These are phyloP conservation scores for Diaporthe citri DNA, from an alignment of 2,329 filamentous ascomycete genomes.

Conservation along the genomic window DNA sequence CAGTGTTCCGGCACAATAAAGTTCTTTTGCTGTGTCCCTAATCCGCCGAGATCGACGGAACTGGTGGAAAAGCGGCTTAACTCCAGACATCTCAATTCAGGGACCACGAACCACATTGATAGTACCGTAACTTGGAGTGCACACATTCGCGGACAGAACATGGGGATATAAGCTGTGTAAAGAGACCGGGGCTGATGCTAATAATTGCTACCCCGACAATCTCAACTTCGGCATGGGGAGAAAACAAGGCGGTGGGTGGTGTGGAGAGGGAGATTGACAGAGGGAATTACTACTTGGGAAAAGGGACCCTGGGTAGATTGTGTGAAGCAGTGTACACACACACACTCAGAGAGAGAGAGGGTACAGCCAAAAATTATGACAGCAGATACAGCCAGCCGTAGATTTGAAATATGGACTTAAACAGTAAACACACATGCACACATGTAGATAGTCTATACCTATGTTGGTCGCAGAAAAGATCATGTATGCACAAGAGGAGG, in stretches of 20 bases:
- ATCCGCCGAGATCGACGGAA: background rate
- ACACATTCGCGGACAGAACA: background rate
- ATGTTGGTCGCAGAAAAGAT: too few relatives aligned
- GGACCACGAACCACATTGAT: too few relatives aligned
- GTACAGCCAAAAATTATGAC: too few relatives aligned
- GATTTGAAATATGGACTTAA: background rate
- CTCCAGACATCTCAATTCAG: background rate
- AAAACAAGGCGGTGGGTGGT: background rate
- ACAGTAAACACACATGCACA: background rate
- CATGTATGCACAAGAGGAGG: background rate
- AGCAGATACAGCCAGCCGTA: background rate
- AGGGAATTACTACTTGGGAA: background rate
- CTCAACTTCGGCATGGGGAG: background rate
- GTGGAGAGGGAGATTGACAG: conserved; percentile 15
- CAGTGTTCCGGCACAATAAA: background rate
- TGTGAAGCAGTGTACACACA: background rate
- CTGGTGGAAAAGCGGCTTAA: background rate
- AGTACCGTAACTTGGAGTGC: background rate
- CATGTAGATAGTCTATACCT: background rate
- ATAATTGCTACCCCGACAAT: conserved; percentile 17
- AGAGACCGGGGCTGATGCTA: background rate
- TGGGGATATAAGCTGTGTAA: background rate
- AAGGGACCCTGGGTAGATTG: background rate
- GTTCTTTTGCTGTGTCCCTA: background rate
- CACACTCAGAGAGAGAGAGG: too few relatives aligned